Percentiles rank a stretch among this genome's conserved stretches.
These are phyloP conservation scores for Brassica nigra DNA, from an alignment of 345 rosid genomes.

Conservation along the genomic window DNA sequence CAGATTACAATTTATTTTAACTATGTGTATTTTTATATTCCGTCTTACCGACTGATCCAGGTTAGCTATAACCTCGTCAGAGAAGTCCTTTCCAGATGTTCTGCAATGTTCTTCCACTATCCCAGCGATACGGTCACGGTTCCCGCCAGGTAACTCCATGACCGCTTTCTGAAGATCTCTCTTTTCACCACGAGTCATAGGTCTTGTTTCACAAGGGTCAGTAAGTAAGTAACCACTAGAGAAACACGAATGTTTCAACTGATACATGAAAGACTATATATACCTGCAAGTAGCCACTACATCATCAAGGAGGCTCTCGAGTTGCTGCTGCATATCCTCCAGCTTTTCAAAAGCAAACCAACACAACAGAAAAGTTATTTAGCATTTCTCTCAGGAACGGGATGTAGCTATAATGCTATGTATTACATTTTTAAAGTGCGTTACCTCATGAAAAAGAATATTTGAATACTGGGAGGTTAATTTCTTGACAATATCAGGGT, in stretches of 20 bases:
- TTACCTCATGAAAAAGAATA: constrained; percentile 21
- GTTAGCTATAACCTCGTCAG: constrained; percentile 25
- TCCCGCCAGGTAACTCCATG: constrained; percentile 24
- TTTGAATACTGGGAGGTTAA: constrained; percentile 17
- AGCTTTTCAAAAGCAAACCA: constrained; percentile 10
- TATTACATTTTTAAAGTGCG: neutral
- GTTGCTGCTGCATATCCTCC: constrained; percentile 34
- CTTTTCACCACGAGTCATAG: constrained; percentile 30
- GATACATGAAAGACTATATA: neutral
- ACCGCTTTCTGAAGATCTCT: constrained; percentile 25
- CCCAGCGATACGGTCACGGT: constrained; percentile 1
- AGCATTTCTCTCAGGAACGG: neutral
- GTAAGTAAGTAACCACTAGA: constrained; percentile 1
- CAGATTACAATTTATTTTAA: neutral
- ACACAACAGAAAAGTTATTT: neutral
- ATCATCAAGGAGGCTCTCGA: constrained; percentile 25
- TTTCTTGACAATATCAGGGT: constrained; percentile 31
- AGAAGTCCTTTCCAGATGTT: neutral
- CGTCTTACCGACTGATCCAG: constrained; percentile 31
- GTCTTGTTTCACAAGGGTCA: constrained; percentile 8
- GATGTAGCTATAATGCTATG: neutral
- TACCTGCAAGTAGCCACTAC: constrained; percentile 35
- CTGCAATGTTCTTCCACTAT: constrained; percentile 2
- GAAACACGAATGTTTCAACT: neutral
- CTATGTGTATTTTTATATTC: neutral